Base-by-base conservation (phyloP, 1,284 basidiomycete genomes). In the Neotropicomus parvogracilis region DNA sequence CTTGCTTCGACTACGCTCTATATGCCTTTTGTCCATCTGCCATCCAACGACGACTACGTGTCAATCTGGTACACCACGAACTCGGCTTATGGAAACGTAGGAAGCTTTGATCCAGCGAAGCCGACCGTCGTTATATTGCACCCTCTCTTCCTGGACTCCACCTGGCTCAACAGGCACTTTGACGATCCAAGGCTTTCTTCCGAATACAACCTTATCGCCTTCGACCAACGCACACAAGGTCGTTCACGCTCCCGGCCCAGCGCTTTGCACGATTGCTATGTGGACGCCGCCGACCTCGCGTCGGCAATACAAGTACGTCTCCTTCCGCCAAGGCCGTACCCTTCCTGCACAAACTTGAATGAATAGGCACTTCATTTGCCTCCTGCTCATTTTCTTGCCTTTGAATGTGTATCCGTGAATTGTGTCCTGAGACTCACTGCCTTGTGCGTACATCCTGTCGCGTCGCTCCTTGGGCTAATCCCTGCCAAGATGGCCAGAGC, bases 21-120 rank as follows among this genome's bases (percentile, higher is more conserved):
- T 20, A 88, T 88, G 85, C 86, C 86, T 44, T 83, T 72, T 70
- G 74, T 88, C 60, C 82, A 88, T 62, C 62, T 88, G 51, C 70
- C 78, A 49, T 77, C 78, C 51, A 62, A 64, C 33, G 76, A 79
- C 54, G 85, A 88, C 71, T 82, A 80, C 63, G 79, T 78, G 40
- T 80, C 82, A 13, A 75, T 89, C 50, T 83, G 75, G 74, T 89
- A 89, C 66, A 75, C 59, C 48, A 85, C 86, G 6, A 88, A 85
- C 64, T 66, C 76, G 16, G 21, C 53, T 0, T 54, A 40, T 69
- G 69, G 71, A 52, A 81, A 79, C 56, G 82, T 85, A 49, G 74
- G 81, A 55, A 77, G 77, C 47, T 86, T 89, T 66, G 73, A 83
- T 60, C 75, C 78, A 13, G 69, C 70, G 31, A 84, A 80, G 59